These are phyloP conservation scores for Sclerospora graminicola DNA, from an alignment of 352 stramenopile species.

Conservation along the genomic window DNA sequence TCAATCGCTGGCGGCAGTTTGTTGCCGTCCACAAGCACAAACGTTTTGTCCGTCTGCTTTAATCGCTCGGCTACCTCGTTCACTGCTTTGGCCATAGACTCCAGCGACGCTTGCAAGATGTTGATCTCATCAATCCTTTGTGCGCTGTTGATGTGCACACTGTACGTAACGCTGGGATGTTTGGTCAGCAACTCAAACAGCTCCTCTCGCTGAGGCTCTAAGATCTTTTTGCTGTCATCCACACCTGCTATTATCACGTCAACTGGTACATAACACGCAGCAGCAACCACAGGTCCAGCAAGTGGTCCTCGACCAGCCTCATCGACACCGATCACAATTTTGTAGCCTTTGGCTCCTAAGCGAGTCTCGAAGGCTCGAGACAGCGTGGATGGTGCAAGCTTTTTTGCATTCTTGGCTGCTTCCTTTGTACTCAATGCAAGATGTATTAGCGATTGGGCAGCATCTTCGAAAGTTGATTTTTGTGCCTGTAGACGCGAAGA, in stretches of 20 bases:
- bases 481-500: constrained; percentile 16
- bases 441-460: too few species aligned
- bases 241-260: constrained; percentile 84
- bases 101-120: constrained; percentile 96
- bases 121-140: constrained; percentile 97
- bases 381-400: constrained; percentile 24
- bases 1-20: constrained; percentile 85
- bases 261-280: constrained; percentile 55
- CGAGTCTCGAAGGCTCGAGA: constrained; percentile 38
- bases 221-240: constrained; percentile 94
- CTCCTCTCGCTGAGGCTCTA: constrained; percentile 87
- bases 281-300: constrained; percentile 84
- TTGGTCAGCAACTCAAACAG: constrained; percentile 85
- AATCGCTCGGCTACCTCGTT: constrained; percentile 33
- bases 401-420: constrained; percentile 1
- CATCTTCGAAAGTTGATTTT: too few species aligned
- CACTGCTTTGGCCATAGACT: constrained; percentile 90
- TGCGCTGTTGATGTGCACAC: constrained; percentile 64
- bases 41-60: constrained; percentile 35
- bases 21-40: constrained; percentile 95
- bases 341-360: constrained; percentile 45
- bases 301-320: constrained; percentile 94
- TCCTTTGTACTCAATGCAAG: constrained; percentile 1
- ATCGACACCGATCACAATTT: constrained; percentile 90
- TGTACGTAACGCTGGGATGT: constrained; percentile 77